These are phyloP conservation scores for Mimosa bimucronata DNA, from an alignment of 306 rosid genomes.

Conservation along the genomic window DNA sequence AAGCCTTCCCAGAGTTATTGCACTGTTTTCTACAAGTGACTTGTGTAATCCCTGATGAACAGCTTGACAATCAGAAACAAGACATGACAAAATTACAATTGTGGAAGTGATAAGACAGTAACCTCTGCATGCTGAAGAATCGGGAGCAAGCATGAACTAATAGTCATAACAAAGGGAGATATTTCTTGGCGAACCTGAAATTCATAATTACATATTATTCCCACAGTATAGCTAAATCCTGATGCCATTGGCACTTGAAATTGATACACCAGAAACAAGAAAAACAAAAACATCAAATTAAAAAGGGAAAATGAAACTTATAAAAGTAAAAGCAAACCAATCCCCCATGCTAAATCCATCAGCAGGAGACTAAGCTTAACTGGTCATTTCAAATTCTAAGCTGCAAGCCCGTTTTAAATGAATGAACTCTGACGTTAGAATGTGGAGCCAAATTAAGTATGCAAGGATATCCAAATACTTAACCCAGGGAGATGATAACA, in stretches of 20 bases:
- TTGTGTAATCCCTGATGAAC: slow-evolving; percentile 77
- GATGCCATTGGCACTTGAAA: slow-evolving; percentile 14
- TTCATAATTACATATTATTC: slow-evolving; percentile 23
- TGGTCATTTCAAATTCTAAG: slow-evolving; percentile 9
- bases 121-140: slow-evolving; percentile 94
- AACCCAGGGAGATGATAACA: background rate
- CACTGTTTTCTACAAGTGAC: slow-evolving; percentile 92
- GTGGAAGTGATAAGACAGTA: slow-evolving; percentile 34
- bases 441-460: slow-evolving; percentile 9
- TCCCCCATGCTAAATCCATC: background rate
- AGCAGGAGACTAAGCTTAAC: background rate
- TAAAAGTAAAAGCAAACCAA: background rate
- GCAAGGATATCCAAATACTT: slow-evolving; percentile 2
- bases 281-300: background rate
- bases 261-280: slow-evolving; percentile 25
- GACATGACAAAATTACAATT: slow-evolving; percentile 31
- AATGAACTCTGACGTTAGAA: slow-evolving; percentile 3
- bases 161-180: slow-evolving; percentile 78
- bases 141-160: slow-evolving; percentile 81
- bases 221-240: background rate
- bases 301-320: background rate
- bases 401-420: background rate
- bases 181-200: slow-evolving; percentile 92
- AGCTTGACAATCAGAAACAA: slow-evolving; percentile 42
- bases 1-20: slow-evolving; percentile 98